Conservation (phyloP, 768 basidiomycete species). For the Termitomyces sp. region DNA sequence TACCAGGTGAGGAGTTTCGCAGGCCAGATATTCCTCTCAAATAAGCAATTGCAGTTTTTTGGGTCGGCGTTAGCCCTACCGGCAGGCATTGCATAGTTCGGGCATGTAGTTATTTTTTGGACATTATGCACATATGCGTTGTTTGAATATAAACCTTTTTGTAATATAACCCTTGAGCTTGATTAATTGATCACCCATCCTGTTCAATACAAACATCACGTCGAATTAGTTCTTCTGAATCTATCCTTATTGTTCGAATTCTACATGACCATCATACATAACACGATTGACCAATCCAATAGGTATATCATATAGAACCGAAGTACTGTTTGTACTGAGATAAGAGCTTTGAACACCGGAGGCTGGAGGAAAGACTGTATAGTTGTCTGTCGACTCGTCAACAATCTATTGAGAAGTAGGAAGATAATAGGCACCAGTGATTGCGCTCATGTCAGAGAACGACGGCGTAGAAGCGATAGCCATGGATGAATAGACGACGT, state of each 20-base stretch:
- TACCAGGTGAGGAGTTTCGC: conserved; percentile 23
- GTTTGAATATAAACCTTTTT: background rate
- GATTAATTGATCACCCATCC: background rate
- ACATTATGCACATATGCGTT: background rate
- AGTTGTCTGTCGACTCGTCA: conserved; percentile 40
- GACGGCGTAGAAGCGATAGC: conserved; percentile 68
- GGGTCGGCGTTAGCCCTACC: conserved; percentile 8
- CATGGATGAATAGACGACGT: conserved; percentile 71
- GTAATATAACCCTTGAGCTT: background rate
- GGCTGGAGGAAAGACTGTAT: conserved; percentile 43
- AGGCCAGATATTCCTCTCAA: background rate
- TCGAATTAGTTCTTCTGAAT: background rate
- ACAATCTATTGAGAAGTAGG: conserved; percentile 1
- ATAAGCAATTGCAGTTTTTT: background rate
- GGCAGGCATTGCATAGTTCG: background rate
- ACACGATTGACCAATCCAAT: conserved; percentile 77
- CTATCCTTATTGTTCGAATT: background rate
- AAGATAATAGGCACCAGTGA: conserved; percentile 50
- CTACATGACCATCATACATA: conserved; percentile 34
- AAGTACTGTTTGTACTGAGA: conserved; percentile 40
- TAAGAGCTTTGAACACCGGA: conserved; percentile 38
- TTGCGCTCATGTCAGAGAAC: conserved; percentile 60
- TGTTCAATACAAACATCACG: background rate
- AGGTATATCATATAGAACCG: conserved; percentile 78
- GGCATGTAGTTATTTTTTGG: background rate